phyloP scores from a whole-genome alignment of 2,329 filamentous ascomycete genomes.

The Corinectria fuckeliana region DNA sequence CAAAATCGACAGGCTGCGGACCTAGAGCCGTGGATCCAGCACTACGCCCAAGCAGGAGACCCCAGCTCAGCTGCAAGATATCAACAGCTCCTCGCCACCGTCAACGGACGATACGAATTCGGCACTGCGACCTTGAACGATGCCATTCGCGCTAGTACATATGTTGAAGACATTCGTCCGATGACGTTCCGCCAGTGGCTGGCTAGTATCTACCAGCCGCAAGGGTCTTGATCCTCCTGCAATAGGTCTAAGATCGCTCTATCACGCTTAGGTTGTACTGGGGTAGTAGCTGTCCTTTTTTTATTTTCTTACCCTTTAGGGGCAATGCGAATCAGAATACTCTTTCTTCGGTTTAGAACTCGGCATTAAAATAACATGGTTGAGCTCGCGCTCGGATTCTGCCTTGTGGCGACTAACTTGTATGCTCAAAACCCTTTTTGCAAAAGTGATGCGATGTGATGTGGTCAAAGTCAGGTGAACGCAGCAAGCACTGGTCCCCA shows the following conservation, averaged over 20 bases:
- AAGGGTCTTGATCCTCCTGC: background rate
- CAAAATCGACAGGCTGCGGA: constrained; percentile 48
- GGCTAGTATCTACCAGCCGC: background rate
- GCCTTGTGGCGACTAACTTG: constrained; percentile 2
- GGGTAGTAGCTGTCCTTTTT: background rate
- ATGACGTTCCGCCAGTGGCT: constrained; percentile 63
- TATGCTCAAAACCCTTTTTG: background rate
- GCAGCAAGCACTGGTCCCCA: background rate
- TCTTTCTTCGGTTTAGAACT: background rate
- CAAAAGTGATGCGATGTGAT: background rate
- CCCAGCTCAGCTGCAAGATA: constrained; percentile 59
- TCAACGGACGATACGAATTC: constrained; percentile 72
- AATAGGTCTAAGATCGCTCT: background rate
- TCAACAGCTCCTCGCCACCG: constrained; percentile 70
- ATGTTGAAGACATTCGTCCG: constrained; percentile 52
- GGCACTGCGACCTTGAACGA: constrained; percentile 65
- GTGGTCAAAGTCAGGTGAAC: background rate
- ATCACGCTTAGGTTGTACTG: background rate
- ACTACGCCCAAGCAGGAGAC: constrained; percentile 55
- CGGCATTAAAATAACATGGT: constrained; percentile 3
- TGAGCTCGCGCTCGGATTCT: constrained; percentile 22
- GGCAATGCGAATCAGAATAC: background rate
- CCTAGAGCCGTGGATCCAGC: constrained; percentile 48
- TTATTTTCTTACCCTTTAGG: background rate
- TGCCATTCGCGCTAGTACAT: constrained; percentile 44